Percentiles rank a stretch among this genome's conserved stretches.
Evolutionary conservation across 2,329 filamentous ascomycete species (phyloP).

Genomic region (Neurospora sp.): DNA sequence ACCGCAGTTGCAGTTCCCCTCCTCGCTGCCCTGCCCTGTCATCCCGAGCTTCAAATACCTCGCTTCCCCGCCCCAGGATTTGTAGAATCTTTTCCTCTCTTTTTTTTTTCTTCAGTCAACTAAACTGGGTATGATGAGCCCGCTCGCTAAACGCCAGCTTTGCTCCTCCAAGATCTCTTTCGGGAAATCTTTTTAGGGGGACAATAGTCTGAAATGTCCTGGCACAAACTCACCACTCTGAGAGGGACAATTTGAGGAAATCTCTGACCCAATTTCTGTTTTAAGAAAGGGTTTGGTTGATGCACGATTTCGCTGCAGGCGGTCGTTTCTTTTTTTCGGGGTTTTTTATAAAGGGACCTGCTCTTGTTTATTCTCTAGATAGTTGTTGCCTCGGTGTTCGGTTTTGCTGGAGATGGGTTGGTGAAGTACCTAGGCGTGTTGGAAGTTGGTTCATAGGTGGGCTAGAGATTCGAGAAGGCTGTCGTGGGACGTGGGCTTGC

Average conservation of each 20-base stretch:
- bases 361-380: no score
- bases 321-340: background rate
- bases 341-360: no score
- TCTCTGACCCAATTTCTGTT: constrained; percentile 43
- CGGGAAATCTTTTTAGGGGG: constrained; percentile 21
- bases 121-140: constrained; percentile 73
- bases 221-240: constrained; percentile 53
- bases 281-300: constrained; percentile 24
- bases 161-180: constrained; percentile 31
- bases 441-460: no score
- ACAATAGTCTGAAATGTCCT: constrained; percentile 51
- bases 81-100: background rate
- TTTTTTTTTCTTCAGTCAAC: constrained; percentile 50
- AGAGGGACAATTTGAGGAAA: constrained; percentile 51
- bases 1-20: background rate
- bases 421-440: no score
- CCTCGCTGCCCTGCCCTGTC: no score
- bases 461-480: no score
- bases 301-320: constrained; percentile 14
- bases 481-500: background rate
- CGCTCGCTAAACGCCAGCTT: constrained; percentile 44
- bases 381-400: no score
- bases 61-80: background rate
- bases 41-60: background rate
- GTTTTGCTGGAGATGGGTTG: no score